Percentiles rank a stretch among this genome's conserved stretches.
Evolutionary conservation across 202 grass and related monocot genomes (phyloP).

Genomic region (Schoenoplectus triqueter): DNA sequence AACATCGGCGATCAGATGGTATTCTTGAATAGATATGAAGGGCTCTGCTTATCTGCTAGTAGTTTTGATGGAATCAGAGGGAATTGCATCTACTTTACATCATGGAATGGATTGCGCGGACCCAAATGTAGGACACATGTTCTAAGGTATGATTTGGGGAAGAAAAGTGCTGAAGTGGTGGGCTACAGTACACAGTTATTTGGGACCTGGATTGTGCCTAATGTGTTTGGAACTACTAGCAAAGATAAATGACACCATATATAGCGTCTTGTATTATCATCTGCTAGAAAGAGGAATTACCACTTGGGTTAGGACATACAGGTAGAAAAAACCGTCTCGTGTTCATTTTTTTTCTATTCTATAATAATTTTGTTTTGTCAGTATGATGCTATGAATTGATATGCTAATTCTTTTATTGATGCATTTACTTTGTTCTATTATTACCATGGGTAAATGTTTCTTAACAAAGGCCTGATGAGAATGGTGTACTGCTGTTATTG

Average conservation of each 20-base stretch:
- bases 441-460: not conserved
- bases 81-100: constrained; percentile 37
- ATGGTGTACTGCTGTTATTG: not conserved
- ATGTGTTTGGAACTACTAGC: not conserved
- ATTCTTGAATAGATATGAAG: constrained; percentile 20
- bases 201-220: constrained; percentile 12
- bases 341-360: not conserved
- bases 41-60: not conserved
- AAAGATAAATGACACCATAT: not conserved
- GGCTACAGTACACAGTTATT: not conserved
- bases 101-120: not conserved
- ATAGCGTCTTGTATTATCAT: not conserved
- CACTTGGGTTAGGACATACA: not conserved
- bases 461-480: not conserved
- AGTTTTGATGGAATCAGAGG: constrained; percentile 27
- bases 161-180: not conserved
- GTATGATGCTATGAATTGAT: not conserved
- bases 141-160: not conserved
- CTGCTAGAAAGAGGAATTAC: not conserved
- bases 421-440: not conserved
- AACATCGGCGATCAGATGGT: constrained; percentile 32
- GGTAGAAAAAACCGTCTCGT: not conserved
- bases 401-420: not conserved
- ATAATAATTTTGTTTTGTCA: not conserved
- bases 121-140: not conserved